phyloP scores from a whole-genome alignment of 345 rosid genomes.

The Aurinia saxatilis region DNA sequence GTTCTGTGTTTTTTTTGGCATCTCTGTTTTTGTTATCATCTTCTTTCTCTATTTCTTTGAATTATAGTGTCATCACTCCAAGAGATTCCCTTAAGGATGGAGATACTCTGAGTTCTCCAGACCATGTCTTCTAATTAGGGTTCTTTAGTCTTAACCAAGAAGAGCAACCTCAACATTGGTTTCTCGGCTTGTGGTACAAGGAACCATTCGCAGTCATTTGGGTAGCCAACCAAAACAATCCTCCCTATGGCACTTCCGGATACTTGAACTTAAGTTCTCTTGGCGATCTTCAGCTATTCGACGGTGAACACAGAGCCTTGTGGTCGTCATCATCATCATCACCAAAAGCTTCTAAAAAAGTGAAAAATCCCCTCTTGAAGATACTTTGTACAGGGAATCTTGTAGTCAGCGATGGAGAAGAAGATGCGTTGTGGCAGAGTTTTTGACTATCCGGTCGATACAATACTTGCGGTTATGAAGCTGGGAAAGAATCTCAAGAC shows the following conservation, averaged over 20 bases:
- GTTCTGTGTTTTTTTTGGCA: background rate
- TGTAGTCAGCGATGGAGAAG: background rate
- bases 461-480: conserved; percentile 70
- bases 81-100: conserved; percentile 18
- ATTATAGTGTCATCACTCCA: conserved; percentile 13
- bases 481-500: conserved; percentile 60
- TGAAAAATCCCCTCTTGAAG: conserved; percentile 30
- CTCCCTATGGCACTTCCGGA: conserved; percentile 50
- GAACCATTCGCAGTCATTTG: conserved; percentile 21
- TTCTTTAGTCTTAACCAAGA: conserved; percentile 11
- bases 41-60: conserved; percentile 9
- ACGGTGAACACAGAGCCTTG: conserved; percentile 30
- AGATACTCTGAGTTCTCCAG: conserved; percentile 17
- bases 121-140: conserved; percentile 19
- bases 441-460: conserved; percentile 70
- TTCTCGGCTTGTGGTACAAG: conserved; percentile 24
- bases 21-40: background rate
- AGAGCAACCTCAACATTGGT: conserved; percentile 19
- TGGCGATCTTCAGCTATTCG: conserved; percentile 23
- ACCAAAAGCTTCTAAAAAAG: background rate
- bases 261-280: conserved; percentile 20
- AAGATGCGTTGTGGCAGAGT: conserved; percentile 67
- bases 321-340: conserved; percentile 49
- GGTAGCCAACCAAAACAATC: conserved; percentile 65
- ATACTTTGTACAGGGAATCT: conserved; percentile 57